Evolutionary conservation across 106 monocot species (phyloP).

Genomic region (Dendrobium officinale): DNA sequence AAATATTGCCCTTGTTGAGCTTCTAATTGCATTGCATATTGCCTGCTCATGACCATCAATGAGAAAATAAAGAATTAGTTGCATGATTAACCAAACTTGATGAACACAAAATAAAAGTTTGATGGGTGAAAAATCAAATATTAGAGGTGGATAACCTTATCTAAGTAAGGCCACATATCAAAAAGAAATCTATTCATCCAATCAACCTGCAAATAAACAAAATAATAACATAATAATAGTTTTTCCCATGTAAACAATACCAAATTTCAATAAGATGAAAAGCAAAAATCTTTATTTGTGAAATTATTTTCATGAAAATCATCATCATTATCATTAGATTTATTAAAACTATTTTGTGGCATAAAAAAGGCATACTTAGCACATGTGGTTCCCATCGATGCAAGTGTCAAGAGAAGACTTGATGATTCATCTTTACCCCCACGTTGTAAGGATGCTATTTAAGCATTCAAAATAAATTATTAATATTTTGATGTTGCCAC

Average conservation of each 20-base stretch:
- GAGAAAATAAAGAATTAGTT: not conserved
- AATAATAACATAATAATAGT: not conserved
- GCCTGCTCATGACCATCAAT: slow-evolving; percentile 33
- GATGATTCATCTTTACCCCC: not conserved
- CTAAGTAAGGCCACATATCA: slow-evolving; percentile 79
- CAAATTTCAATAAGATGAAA: not conserved
- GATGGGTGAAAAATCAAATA: not conserved
- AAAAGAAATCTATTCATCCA: slow-evolving; percentile 67
- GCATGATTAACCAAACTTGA: not conserved
- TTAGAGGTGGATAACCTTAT: slow-evolving; percentile 41
- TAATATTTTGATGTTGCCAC: not conserved
- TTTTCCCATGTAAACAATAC: not conserved
- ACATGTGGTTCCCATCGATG: not conserved
- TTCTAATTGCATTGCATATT: slow-evolving; percentile 54
- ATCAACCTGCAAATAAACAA: slow-evolving; percentile 59
- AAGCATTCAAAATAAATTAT: not conserved
- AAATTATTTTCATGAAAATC: not conserved
- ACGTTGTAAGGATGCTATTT: not conserved
- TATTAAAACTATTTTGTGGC: not conserved
- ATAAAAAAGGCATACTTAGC: not conserved
- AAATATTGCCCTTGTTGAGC: slow-evolving; percentile 58
- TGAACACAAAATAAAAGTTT: not conserved
- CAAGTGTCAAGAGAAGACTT: not conserved
- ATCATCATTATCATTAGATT: not conserved
- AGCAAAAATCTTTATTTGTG: not conserved